phyloP scores from a whole-genome alignment of 345 rosid genomes.

The Populus nigra region DNA sequence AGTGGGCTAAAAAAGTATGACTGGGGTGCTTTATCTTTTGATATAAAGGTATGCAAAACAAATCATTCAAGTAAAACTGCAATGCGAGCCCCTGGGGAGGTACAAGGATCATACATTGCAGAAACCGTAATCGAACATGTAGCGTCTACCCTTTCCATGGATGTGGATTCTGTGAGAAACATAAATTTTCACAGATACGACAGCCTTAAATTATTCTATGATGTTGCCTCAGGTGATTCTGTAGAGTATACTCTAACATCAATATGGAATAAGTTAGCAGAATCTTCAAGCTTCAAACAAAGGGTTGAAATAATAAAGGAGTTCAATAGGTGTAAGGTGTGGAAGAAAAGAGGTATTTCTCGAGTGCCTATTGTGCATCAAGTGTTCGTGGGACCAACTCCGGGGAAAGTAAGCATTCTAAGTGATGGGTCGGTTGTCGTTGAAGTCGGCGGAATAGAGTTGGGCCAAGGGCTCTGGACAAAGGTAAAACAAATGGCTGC shows the following conservation, averaged over 20 bases:
- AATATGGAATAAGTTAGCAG: conserved; percentile 65
- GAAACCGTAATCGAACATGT: conserved; percentile 79
- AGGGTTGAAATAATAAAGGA: conserved; percentile 52
- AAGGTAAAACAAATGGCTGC: conserved; percentile 92
- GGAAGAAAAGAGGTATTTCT: conserved; percentile 80
- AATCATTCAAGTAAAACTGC: conserved; percentile 69
- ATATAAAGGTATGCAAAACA: conserved; percentile 82
- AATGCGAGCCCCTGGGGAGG: conserved; percentile 88
- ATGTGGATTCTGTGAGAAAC: conserved; percentile 60
- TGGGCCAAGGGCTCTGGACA: conserved; percentile 96
- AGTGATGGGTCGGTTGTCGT: conserved; percentile 83
- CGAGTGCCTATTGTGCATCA: conserved; percentile 56
- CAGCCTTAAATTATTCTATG: conserved; percentile 58
- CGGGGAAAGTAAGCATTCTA: conserved; percentile 81
- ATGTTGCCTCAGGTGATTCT: conserved; percentile 42
- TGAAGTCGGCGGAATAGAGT: conserved; percentile 88
- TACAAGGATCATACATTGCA: conserved; percentile 77
- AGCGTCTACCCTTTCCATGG: conserved; percentile 66
- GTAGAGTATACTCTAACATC: conserved; percentile 64
- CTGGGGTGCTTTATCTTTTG: conserved; percentile 83
- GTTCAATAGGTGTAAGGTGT: conserved; percentile 50
- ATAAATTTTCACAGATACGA: conserved; percentile 60
- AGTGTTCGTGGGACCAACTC: conserved; percentile 49
- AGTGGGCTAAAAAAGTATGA: conserved; percentile 58
- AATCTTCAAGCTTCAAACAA: conserved; percentile 43